Evolutionary conservation across 345 rosid species (phyloP).

Genomic region (Eutrema yunnanense): DNA sequence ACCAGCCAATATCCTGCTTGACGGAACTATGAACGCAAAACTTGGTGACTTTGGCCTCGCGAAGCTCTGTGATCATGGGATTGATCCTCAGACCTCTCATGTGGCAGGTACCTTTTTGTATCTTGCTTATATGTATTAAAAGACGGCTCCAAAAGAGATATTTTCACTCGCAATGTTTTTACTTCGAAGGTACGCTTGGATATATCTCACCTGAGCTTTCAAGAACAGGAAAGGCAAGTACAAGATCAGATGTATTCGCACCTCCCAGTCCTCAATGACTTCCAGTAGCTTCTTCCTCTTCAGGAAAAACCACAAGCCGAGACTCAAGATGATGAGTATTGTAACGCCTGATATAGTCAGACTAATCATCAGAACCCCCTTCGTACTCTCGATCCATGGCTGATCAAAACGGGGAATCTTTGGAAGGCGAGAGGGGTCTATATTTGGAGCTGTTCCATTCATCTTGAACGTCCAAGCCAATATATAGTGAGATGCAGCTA

Average conservation of each 20-base stretch:
- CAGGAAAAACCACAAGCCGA: not conserved
- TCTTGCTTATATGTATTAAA: not conserved
- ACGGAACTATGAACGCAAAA: conserved; percentile 43
- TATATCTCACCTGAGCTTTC: conserved; percentile 70
- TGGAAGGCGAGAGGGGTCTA: conserved; percentile 3
- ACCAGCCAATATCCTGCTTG: conserved; percentile 65
- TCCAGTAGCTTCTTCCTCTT: not conserved
- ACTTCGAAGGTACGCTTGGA: conserved; percentile 54
- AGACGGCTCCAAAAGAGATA: not conserved
- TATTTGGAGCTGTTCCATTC: conserved; percentile 37
- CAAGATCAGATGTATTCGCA: conserved; percentile 54
- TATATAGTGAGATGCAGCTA: conserved; percentile 5
- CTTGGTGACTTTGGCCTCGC: conserved; percentile 85
- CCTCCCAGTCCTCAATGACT: conserved; percentile 62
- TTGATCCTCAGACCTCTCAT: conserved; percentile 44
- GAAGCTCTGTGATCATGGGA: conserved; percentile 53
- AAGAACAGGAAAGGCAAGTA: conserved; percentile 55
- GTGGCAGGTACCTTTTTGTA: conserved; percentile 19
- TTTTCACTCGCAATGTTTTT: not conserved
- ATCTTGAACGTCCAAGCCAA: conserved; percentile 23
- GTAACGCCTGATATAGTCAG: not conserved
- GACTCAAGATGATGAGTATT: not conserved
- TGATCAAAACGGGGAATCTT: not conserved
- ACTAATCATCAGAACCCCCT: not conserved
- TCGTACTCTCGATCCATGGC: not conserved